These are phyloP conservation scores for Allantophomopsis cytisporea DNA, from an alignment of 2,329 filamentous ascomycete genomes.

Conservation along the genomic window DNA sequence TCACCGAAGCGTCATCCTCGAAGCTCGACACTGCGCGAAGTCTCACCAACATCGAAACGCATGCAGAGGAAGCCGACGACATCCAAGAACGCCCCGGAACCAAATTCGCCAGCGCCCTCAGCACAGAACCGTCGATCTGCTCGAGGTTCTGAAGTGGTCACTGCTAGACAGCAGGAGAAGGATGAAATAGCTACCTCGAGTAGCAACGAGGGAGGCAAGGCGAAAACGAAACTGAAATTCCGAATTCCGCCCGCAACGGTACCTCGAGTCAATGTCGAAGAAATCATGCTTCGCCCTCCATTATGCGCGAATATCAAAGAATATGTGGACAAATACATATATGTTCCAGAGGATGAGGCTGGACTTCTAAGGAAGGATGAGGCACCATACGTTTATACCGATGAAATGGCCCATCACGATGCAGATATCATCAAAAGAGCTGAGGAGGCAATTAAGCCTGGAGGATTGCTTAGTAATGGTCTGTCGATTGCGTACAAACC, in stretches of 20 bases:
- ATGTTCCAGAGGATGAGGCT: slow-evolving; percentile 41
- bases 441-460: slow-evolving; percentile 58
- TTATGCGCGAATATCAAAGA: slow-evolving; percentile 42
- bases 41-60: slow-evolving; percentile 9
- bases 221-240: slow-evolving; percentile 31
- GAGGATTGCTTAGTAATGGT: slow-evolving; percentile 59
- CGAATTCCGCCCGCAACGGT: slow-evolving; percentile 32
- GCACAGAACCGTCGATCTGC: slow-evolving; percentile 11
- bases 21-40: slow-evolving; percentile 14
- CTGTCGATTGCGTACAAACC: slow-evolving; percentile 61
- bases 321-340: slow-evolving; percentile 35
- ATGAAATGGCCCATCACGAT: slow-evolving; percentile 52
- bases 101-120: slow-evolving; percentile 5
- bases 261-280: slow-evolving; percentile 44
- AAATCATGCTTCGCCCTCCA: slow-evolving; percentile 35
- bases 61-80: slow-evolving; percentile 9
- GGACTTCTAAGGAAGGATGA: slow-evolving; percentile 39
- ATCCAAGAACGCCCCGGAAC: slow-evolving; percentile 9
- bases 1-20: slow-evolving; percentile 15
- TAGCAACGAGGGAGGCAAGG: slow-evolving; percentile 5
- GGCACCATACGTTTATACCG: slow-evolving; percentile 41
- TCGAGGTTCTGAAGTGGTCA: slow-evolving; percentile 2
- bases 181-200: background rate
- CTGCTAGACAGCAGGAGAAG: slow-evolving; percentile 4
- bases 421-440: slow-evolving; percentile 57